Percentiles rank a stretch among this genome's conserved stretches.
These are phyloP conservation scores for Trebouxiophyceae sp. DNA, from an alignment of 163 green algal genomes.

Conservation along the genomic window DNA sequence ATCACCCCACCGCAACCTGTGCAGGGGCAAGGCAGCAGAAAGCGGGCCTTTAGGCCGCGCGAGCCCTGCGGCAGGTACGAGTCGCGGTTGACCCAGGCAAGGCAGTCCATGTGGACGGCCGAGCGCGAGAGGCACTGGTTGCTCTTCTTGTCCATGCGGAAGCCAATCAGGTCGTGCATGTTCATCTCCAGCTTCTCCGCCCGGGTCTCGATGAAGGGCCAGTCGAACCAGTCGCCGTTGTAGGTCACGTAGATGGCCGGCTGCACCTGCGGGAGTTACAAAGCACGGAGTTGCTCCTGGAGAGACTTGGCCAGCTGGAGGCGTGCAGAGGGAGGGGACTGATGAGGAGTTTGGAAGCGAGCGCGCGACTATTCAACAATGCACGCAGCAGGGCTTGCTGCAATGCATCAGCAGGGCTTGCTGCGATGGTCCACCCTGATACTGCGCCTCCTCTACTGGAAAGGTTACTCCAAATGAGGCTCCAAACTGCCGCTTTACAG, in stretches of 20 bases:
- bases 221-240: constrained; percentile 99
- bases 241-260: constrained; percentile 97
- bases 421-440: no score
- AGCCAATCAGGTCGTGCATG: constrained; percentile 82
- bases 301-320: no score
- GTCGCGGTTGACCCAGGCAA: constrained; percentile 97
- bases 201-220: constrained; percentile 89
- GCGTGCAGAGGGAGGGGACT: not conserved
- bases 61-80: constrained; percentile 94
- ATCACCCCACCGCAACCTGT: no score
- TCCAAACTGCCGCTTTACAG: no score
- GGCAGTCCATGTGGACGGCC: constrained; percentile 92
- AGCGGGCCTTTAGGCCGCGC: constrained; percentile 83
- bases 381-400: no score
- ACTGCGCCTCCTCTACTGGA: no score
- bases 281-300: no score
- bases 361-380: no score
- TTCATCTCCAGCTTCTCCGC: constrained; percentile 66
- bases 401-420: no score
- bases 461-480: no score
- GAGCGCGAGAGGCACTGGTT: constrained; percentile 43
- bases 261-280: constrained; percentile 52
- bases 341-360: no score
- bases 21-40: no score
- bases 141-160: constrained; percentile 39